Evolutionary conservation across 768 basidiomycete genomes (phyloP), one percentile per base, ranked within the genome.

Genomic region (Tylopilus sp.): DNA sequence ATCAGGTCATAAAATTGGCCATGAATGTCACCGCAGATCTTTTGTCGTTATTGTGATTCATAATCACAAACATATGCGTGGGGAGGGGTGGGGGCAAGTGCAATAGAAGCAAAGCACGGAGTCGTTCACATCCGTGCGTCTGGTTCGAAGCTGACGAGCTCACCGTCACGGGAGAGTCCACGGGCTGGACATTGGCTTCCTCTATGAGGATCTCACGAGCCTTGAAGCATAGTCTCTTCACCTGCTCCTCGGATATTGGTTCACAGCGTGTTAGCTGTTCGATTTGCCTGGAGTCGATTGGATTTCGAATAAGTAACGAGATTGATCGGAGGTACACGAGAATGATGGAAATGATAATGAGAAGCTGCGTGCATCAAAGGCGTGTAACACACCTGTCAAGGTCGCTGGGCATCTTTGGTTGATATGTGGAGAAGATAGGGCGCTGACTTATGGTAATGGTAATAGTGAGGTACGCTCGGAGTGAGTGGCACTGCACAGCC

Each of bases 1-100:
- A 98, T 84, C 58, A 98, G 78, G 68, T 98, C 95, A 70, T 88
- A 97, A 67, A 98, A 97, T 65, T 98, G 95, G 10, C 95, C 94
- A 63, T 98, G 95, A 40, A 98, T 97, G 73, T 98, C 95, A 8
- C 95, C 95, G 64, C 89, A 92, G 64, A 92, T 89, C 88, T 90
- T 50, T 45, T 39, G 23, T 45, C 15, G 67, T 50, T 39, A 18
- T 36, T 31, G 28, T 22, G 31, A 30, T 53, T 51, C 47, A 33
- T 31, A 26, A 44, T 35, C 22, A 30, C 41, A 15, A 44, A 51
- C 46, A 52, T 53, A 41, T 17, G 38, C 26, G 48, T 41, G 46
- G 40, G 31, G 42, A 30, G 33, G 43, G 43, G 25, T 10, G 15
- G 31, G 18, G 43, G 35, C 11, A 31, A 28, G 43, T 28, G 6